Evolutionary conservation across 1,284 basidiomycete genomes (phyloP).

Genomic region (Taiwanofungus camphoratus): DNA sequence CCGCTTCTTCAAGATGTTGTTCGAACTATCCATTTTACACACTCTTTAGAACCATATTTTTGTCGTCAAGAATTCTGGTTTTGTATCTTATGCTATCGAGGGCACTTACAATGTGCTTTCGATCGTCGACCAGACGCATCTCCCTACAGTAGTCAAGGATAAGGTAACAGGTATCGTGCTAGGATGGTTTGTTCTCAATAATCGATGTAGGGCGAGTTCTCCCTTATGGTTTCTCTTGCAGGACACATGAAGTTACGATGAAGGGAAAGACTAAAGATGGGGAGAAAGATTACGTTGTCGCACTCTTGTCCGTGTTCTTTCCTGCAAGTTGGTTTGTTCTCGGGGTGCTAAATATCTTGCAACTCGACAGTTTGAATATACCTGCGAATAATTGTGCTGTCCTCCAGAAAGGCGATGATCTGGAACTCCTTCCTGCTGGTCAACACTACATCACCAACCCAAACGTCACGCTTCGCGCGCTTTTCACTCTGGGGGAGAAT

Average conservation of each 20-base stretch:
- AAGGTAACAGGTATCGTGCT: conserved; percentile 51
- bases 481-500: conserved; percentile 75
- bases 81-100: conserved; percentile 69
- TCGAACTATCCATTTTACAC: background rate
- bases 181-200: conserved; percentile 37
- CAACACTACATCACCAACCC: conserved; percentile 80
- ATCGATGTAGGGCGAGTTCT: too few species aligned
- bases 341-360: background rate
- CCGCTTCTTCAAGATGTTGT: background rate
- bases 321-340: background rate
- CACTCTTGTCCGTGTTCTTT: conserved; percentile 53
- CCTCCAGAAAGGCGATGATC: conserved; percentile 72
- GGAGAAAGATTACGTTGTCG: conserved; percentile 64
- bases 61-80: conserved; percentile 72
- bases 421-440: conserved; percentile 69
- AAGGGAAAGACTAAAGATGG: conserved; percentile 42
- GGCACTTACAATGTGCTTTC: conserved; percentile 72
- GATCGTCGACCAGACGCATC: conserved; percentile 76
- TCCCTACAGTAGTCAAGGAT: conserved; percentile 55
- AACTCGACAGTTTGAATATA: conserved; percentile 55
- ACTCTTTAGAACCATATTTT: conserved; percentile 58
- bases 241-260: conserved; percentile 73
- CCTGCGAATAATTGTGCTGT: conserved; percentile 82
- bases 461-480: conserved; percentile 68
- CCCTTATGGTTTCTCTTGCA: conserved; percentile 11